Percentiles rank a stretch among this genome's conserved stretches.
Conservation (phyloP, 257 asterid species). For the Ballota nigra region DNA sequence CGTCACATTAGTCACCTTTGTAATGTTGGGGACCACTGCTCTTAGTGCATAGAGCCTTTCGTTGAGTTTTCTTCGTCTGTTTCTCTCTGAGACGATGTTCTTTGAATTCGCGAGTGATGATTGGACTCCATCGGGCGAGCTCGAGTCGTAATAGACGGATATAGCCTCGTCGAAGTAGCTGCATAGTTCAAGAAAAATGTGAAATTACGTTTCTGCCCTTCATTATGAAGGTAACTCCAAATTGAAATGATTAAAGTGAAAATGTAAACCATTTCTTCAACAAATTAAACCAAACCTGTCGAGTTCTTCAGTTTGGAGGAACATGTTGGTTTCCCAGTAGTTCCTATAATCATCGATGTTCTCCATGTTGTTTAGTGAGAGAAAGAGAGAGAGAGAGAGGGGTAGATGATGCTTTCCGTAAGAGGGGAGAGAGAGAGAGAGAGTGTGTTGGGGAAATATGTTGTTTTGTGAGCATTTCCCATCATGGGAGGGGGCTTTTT, state of each 20-base stretch:
- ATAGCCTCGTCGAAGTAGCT: slow-evolving; percentile 57
- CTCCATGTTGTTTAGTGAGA: slow-evolving; percentile 33
- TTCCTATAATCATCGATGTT: slow-evolving; percentile 37
- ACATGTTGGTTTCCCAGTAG: slow-evolving; percentile 60
- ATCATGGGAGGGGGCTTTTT: slow-evolving; percentile 17
- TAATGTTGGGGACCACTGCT: slow-evolving; percentile 81
- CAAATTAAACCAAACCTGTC: slow-evolving; percentile 34
- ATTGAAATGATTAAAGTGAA: no score
- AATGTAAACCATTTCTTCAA: no score
- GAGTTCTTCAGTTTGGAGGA: slow-evolving; percentile 52
- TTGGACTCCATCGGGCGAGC: slow-evolving; percentile 65
- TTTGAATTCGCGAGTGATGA: slow-evolving; percentile 58
- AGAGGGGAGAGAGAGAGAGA: neutral
- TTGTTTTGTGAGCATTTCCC: neutral
- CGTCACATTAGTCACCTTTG: slow-evolving; percentile 42
- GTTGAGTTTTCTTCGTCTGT: slow-evolving; percentile 72
- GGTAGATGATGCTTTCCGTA: neutral
- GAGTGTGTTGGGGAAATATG: neutral
- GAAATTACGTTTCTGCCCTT: neutral
- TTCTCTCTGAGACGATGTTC: slow-evolving; percentile 76
- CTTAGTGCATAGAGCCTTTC: slow-evolving; percentile 72
- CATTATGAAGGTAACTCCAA: no score
- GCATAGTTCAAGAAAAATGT: neutral
- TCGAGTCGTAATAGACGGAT: slow-evolving; percentile 62
- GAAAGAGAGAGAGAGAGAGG: neutral